Base-by-base conservation (phyloP, 2,329 filamentous ascomycete species). In the Polytolypa hystricis region DNA sequence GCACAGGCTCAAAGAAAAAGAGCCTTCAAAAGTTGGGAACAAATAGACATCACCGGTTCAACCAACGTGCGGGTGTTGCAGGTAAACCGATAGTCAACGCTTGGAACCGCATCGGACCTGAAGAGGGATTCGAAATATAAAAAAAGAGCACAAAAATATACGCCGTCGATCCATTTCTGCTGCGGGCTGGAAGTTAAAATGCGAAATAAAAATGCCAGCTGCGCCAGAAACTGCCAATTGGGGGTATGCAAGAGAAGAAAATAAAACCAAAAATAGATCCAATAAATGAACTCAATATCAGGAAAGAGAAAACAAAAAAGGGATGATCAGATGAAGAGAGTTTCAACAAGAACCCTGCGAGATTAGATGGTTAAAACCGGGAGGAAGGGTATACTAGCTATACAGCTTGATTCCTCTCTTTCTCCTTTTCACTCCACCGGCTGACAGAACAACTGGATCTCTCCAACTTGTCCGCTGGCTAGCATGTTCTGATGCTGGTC, bases 391-490 rank as follows among this genome's bases (percentile, higher is more conserved):
- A 5, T 7, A 20, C 14, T 9, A n/a, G 28, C 33, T 12, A 2
- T 12, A 12, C 23, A 26, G 23, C 23, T 26, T 3, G 23, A 26
- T 10, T 10, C 23, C 4, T 10, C 23, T 16, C 28, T 30, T 30
- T 9, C 30, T 37, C 18, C 7, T 25, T 25, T n/a, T 25, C 21
- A 25, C n/a, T 46, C 43, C 14, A 54, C 74, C 66, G 46, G 79
- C 67, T 71, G 67, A 61, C 84, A 89, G 64, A 82, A 89, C 42
- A 91, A 74, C 57, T 93, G 84, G 58, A 94, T 93, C 68, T 94
- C 86, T 47, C 84, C 86, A 29, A 93, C 78, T 47, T 81, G 78
- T 29, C 79, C 80, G 35, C 73, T 70, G 35, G 56, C 71, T 30
- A 75, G 69, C 49, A 72, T 65, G 21, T 74, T 70, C 42, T 70